Conservation (phyloP, 1,284 basidiomycete genomes). For the Apiotrichum veenhuisii region DNA sequence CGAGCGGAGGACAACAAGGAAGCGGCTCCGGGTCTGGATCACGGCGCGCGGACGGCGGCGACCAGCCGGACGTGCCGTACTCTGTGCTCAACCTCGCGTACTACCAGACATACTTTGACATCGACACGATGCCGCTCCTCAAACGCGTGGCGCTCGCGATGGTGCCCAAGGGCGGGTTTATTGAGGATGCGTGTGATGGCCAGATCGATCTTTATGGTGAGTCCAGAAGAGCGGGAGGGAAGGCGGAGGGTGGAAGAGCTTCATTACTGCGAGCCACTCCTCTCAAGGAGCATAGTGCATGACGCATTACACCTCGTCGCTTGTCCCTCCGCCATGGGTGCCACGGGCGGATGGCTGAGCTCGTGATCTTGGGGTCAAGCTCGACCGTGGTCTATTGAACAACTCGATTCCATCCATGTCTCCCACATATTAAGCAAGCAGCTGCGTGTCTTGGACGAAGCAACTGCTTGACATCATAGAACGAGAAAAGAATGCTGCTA, state of each 20-base stretch:
- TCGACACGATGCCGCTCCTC: conserved; percentile 50
- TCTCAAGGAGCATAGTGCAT: no score
- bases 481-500: no score
- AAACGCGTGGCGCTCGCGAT: conserved; percentile 50
- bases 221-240: neutral
- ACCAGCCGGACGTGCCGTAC: conserved; percentile 31
- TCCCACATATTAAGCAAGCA: no score
- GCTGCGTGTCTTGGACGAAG: no score
- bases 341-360: no score
- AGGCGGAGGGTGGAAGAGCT: neutral
- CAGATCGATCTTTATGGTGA: conserved; percentile 54
- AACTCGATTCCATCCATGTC: no score
- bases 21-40: conserved; percentile 3
- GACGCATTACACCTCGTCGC: no score
- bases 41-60: neutral
- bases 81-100: conserved; percentile 51
- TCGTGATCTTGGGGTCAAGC: no score
- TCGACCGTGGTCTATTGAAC: no score
- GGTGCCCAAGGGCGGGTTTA: conserved; percentile 51
- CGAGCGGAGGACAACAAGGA: conserved; percentile 15
- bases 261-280: no score
- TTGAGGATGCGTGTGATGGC: conserved; percentile 50
- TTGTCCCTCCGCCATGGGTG: no score
- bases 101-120: conserved; percentile 53
- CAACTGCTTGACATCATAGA: no score